Conservation (phyloP, 345 rosid species). For the Moringa oleifera region DNA sequence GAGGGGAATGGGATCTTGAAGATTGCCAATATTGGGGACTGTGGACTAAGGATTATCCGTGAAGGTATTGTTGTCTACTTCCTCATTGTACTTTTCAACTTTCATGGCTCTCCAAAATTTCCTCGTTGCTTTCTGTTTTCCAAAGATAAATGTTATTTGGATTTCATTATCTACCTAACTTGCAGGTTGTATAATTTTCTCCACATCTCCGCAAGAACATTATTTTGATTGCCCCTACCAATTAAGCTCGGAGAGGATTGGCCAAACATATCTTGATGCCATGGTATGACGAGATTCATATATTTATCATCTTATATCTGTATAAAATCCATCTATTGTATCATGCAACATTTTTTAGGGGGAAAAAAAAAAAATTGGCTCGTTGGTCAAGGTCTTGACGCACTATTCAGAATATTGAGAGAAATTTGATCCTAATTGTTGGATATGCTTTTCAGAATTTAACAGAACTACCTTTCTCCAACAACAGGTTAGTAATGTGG, state of each 20-base stretch:
- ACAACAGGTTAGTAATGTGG: conserved; percentile 60
- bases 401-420: not conserved
- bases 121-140: no score
- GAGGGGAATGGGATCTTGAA: conserved; percentile 63
- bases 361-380: no score
- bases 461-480: not conserved
- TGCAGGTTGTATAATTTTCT: conserved; percentile 59
- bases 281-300: conserved; percentile 35
- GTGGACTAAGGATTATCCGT: conserved; percentile 77
- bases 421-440: not conserved
- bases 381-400: not conserved
- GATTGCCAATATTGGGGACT: conserved; percentile 78
- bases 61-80: conserved; percentile 33
- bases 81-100: no score
- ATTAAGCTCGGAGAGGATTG: conserved; percentile 64
- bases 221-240: conserved; percentile 91
- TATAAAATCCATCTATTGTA: not conserved
- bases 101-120: no score
- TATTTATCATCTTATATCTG: no score
- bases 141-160: no score
- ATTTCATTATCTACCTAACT: no score
- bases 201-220: conserved; percentile 81
- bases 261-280: conserved; percentile 87
- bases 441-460: not conserved
- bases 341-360: not conserved